Percentiles rank a stretch among this genome's conserved stretches.
These are phyloP conservation scores for Apiospora marii DNA, from an alignment of 2,329 filamentous ascomycete genomes.

Conservation along the genomic window DNA sequence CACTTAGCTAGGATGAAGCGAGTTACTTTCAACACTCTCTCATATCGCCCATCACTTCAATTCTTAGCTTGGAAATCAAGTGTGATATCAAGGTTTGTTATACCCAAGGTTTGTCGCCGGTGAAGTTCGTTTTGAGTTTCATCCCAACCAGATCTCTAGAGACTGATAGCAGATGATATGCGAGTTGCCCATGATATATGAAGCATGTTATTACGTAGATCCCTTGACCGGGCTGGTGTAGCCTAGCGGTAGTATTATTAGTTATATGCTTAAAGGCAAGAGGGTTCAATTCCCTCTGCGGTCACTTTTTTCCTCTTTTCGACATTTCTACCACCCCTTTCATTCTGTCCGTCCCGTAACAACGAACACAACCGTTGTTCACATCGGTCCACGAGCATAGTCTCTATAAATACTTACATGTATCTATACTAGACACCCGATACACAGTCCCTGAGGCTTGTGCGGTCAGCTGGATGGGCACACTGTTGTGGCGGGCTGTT, in stretches of 20 bases:
- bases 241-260: background rate
- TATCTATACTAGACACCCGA: no score
- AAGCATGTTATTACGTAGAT: background rate
- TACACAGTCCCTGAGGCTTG: no score
- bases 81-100: no score
- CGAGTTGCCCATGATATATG: background rate
- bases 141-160: background rate
- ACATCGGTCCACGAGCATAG: no score
- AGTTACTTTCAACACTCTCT: no score
- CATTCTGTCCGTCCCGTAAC: background rate
- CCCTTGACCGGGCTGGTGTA: background rate
- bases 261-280: background rate
- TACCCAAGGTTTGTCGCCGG: background rate
- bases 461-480: no score
- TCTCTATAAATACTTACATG: no score
- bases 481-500: no score
- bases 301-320: background rate
- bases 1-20: no score
- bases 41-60: background rate
- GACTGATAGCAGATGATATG: background rate
- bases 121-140: background rate
- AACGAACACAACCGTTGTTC: background rate
- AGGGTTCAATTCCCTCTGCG: background rate
- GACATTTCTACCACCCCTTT: background rate
- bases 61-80: background rate